Base-by-base conservation (phyloP, 2,329 filamentous ascomycete species). In the Colletotrichum cordylinicola region DNA sequence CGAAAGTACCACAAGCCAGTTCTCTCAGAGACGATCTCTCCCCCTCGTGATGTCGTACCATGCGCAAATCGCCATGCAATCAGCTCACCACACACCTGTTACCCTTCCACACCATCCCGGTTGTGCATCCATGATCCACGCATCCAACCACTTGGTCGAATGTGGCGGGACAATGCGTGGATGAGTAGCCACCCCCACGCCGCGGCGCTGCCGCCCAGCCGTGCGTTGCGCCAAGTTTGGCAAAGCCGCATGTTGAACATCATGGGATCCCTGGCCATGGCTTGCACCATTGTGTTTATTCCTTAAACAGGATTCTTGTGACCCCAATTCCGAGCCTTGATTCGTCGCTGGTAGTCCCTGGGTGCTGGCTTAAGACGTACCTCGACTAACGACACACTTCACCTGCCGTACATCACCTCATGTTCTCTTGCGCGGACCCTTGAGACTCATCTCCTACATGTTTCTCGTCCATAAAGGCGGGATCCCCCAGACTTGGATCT, bases 111-210 rank as follows among this genome's bases (percentile, higher is more conserved):
- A 70, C 43, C 70, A 48, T 58, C n/a, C 13, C 35, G 31, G 18
- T 16, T 13, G 29, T 24, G 15, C 67, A 61, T 62, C 64, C 29
- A 60, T 35, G 55, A 56, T 18, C 65, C 29, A 18, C 39, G 39
- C 56, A 27, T 60, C 66, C 58, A 64, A 61, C 71, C 56, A 66
- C 58, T 64, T 48, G 66, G 24, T 74, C 58, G 58, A 70, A 58
- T 35, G 58, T 27, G 71, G 66, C 66, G 65, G 56, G 43, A 43
- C n/a, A 39, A 24, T 24, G 39, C 27, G 15, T 56, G 15, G 24
- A n/a, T n/a, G 29, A 27, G 58, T 58, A 65, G 66, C 58, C 33
- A 70, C 66, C 71, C 71, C 58, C 71, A 70, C 58, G 71, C 71
- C 27, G 62, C 43, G 6, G 43, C 21, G 33, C 52, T 55, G 39